Evolutionary conservation across 768 basidiomycete genomes (phyloP).

Genomic region (Boletus fagicola): DNA sequence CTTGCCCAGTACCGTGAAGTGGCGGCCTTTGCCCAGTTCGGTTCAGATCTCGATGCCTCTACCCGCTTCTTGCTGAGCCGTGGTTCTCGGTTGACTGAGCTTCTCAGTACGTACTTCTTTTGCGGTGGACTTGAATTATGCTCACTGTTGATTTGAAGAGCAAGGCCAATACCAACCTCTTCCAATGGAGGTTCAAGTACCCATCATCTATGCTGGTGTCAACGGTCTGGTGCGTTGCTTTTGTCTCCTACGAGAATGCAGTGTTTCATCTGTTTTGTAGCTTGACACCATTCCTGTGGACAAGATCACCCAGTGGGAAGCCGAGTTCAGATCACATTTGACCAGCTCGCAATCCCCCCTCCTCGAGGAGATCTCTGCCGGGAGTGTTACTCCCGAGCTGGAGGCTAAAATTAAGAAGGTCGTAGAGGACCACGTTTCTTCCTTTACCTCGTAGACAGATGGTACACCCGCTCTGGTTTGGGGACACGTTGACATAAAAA

Average conservation of each 20-base stretch:
- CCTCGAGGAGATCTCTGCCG: conserved; percentile 81
- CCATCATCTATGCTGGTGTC: conserved; percentile 99
- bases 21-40: conserved; percentile 98
- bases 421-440: conserved; percentile 83
- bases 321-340: conserved; percentile 87
- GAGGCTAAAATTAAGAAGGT: conserved; percentile 95
- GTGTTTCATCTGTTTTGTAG: conserved; percentile 33
- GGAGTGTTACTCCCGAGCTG: conserved; percentile 83
- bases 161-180: conserved; percentile 98
- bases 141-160: conserved; percentile 47
- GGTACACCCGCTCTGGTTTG: conserved; percentile 14
- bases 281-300: conserved; percentile 96
- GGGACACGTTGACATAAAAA: conserved; percentile 24
- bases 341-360: conserved; percentile 68
- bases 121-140: conserved; percentile 1
- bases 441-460: conserved; percentile 60
- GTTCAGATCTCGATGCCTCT: conserved; percentile 99
- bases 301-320: conserved; percentile 91
- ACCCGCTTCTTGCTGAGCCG: conserved; percentile 97
- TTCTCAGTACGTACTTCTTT: conserved; percentile 59
- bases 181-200: conserved; percentile 94
- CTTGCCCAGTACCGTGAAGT: conserved; percentile 99
- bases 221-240: conserved; percentile 82
- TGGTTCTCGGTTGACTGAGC: conserved; percentile 98
- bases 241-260: background rate